Conservation (phyloP, 2,329 filamentous ascomycete species). For the Acrodontium crateriforme region DNA sequence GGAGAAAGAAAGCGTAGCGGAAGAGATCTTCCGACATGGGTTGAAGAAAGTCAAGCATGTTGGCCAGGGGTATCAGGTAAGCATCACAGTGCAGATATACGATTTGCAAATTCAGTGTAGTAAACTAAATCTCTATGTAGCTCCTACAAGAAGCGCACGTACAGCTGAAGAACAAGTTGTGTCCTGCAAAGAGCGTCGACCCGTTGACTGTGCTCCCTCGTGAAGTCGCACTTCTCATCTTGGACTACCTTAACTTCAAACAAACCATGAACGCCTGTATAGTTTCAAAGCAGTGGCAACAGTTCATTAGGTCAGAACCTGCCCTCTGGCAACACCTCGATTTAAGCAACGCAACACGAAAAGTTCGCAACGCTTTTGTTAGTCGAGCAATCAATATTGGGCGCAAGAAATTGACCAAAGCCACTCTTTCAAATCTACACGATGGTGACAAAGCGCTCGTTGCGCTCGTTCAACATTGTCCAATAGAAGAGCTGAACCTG, state of each 20-base stretch:
- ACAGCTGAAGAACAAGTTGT: slow-evolving; percentile 29
- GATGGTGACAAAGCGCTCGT: slow-evolving; percentile 26
- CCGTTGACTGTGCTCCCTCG: slow-evolving; percentile 40
- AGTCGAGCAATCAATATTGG: slow-evolving; percentile 29
- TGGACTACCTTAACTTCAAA: slow-evolving; percentile 39
- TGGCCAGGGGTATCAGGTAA: slow-evolving; percentile 20
- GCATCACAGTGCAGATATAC: no score
- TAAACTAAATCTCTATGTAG: slow-evolving; percentile 4
- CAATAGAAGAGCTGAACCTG: slow-evolving; percentile 21
- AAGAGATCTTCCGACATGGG: slow-evolving; percentile 45
- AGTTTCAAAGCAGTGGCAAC: slow-evolving; percentile 43
- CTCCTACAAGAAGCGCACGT: slow-evolving; percentile 27
- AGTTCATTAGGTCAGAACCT: slow-evolving; percentile 34
- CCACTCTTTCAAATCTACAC: slow-evolving; percentile 23
- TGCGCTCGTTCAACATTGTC: slow-evolving; percentile 26
- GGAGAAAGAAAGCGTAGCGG: slow-evolving; percentile 38
- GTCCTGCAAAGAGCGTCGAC: slow-evolving; percentile 32
- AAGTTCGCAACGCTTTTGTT: slow-evolving; percentile 29
- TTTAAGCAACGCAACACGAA: slow-evolving; percentile 30
- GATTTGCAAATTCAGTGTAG: background rate
- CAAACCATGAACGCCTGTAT: slow-evolving; percentile 34
- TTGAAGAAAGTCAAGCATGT: slow-evolving; percentile 36
- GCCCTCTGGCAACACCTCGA: slow-evolving; percentile 41
- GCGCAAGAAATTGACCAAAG: slow-evolving; percentile 21
- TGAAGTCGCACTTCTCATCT: slow-evolving; percentile 39